These are phyloP conservation scores for Abortiporus biennis DNA, from an alignment of 1,284 basidiomycete species.

Conservation along the genomic window DNA sequence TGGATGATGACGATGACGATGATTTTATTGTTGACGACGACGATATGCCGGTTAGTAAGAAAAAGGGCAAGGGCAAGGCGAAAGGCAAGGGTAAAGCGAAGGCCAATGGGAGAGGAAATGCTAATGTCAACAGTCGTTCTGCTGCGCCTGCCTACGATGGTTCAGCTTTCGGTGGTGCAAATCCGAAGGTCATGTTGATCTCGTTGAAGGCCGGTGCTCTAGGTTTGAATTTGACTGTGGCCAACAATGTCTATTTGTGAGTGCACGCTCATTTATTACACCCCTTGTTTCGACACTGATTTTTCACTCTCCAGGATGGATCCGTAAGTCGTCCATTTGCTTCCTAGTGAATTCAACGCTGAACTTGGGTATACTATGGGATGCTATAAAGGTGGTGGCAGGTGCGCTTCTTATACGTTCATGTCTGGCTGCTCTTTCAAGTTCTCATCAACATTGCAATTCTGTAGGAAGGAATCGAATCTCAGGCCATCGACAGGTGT, in stretches of 20 bases:
- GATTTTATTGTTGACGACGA: slow-evolving; percentile 38
- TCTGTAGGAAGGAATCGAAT: slow-evolving; percentile 76
- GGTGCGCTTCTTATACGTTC: slow-evolving; percentile 24
- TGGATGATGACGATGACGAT: slow-evolving; percentile 35
- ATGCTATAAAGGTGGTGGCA: slow-evolving; percentile 75
- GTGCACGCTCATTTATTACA: slow-evolving; percentile 22
- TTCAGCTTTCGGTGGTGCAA: slow-evolving; percentile 27
- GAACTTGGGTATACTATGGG: too few species aligned
- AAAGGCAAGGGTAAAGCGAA: slow-evolving; percentile 33
- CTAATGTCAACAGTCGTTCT: not conserved
- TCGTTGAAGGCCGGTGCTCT: slow-evolving; percentile 82
- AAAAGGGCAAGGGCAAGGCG: slow-evolving; percentile 31
- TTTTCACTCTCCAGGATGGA: slow-evolving; percentile 55
- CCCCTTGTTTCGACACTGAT: too few species aligned
- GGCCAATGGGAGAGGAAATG: too few species aligned
- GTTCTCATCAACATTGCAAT: too few species aligned
- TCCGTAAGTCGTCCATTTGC: slow-evolving; percentile 61
- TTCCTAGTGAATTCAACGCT: slow-evolving; percentile 6
- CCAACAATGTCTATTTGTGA: slow-evolving; percentile 85
- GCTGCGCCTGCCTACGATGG: slow-evolving; percentile 4
- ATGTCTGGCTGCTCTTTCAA: not conserved
- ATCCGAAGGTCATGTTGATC: slow-evolving; percentile 80
- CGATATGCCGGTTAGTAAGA: slow-evolving; percentile 24
- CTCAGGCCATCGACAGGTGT: slow-evolving; percentile 82
- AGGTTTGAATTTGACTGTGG: slow-evolving; percentile 84